Evolutionary conservation across 805 yeast species (phyloP), one percentile per base, ranked within the genome.

Genomic region (Metschnikowia corniflorae): DNA sequence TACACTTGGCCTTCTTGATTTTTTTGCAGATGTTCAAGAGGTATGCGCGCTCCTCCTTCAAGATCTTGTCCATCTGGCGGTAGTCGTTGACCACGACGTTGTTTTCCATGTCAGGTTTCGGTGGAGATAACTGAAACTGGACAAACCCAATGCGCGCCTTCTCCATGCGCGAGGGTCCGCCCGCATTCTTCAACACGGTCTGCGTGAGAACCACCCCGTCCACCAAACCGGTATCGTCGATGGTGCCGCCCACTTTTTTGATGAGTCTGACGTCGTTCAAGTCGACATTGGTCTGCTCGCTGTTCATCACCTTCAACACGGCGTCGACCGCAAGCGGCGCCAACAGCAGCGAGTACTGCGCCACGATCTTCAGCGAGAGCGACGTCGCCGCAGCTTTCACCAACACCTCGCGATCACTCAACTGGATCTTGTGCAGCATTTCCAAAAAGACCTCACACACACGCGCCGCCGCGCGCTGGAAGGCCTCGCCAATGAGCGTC

Each of bases 31-130:
- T 85, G 61, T 91, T 91, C 58, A 93, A 75, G 56, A 93, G 69
- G 60, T 93, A 93, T 19, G 96, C 93, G 60, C 99, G 82, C 72
- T 93, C 98, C 67, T 93, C 99, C 59, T 94, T 93, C 58, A 93
- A 73, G 51, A 93, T 93, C 69, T 91, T 93, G 65, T 93, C 99
- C 99, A 93, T 93, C 66, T 93, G 98, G 65, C 98, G 79, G 70
- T 93, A 93, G 63, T 93, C 99, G 58, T 86, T 93, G 37, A 93
- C 97, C 40, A 93, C 95, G 33, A 93, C 91, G 58, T 89, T 91
- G 63, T 93, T 93, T 68, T 93, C 98, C 83, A 94, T 83, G 58
- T 88, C 97, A 15, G 97, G 97, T 60, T 88, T 88, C 48, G 97
- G 97, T 16, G 97, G 96, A 15, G 96, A 86, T 45, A 88, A 75